Evolutionary conservation across 2,329 filamentous ascomycete genomes (phyloP), one percentile per base, ranked within the genome.

Genomic region (Pyrenophora tritici-repentis): DNA sequence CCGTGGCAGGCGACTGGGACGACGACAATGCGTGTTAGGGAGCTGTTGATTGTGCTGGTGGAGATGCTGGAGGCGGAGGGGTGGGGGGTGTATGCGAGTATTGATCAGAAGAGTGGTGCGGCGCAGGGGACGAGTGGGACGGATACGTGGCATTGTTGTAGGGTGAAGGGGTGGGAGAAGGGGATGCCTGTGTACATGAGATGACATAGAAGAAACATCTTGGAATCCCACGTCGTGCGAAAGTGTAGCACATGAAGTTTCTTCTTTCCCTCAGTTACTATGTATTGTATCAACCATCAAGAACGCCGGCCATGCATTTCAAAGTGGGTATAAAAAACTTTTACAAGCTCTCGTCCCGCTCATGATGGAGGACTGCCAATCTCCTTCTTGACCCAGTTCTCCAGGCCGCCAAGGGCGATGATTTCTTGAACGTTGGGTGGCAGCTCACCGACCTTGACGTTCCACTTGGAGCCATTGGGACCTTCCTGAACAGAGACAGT

Each of bases 351-450:
- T n/a, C 6, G 2, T 38, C 24, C 13, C 20, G n/a, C 20, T 52
- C 20, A 52, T 9, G 49, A 52, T 36, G 40, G 56, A 48, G 67
- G 67, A 26, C 63, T 66, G 2, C 71, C 72, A 65, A 91, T 88
- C 71, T 89, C 80, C 49, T 81, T 79, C 80, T 88, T 88, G 8
- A 94, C 88, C 91, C 90, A 95, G 57, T 86, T 87, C 79, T 92
- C 89, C 53, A 95, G 68, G 0, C 91, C 91, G 2, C 90, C 90
- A 42, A 81, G 74, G 38, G 73, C 73, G 47, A 76, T 74, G 32
- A 76, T 75, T 57, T 75, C 89, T 72, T 96, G 91, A 47, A 96
- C 88, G 67, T 93, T 96, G 0, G 88, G 85, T 12, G 90, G 89
- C 56, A 96, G 71, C 77, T 94, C 88, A 6, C 89, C 89, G 1